phyloP scores from a whole-genome alignment of 2,329 filamentous ascomycete species.

The Fusarium brachygibbosum region DNA sequence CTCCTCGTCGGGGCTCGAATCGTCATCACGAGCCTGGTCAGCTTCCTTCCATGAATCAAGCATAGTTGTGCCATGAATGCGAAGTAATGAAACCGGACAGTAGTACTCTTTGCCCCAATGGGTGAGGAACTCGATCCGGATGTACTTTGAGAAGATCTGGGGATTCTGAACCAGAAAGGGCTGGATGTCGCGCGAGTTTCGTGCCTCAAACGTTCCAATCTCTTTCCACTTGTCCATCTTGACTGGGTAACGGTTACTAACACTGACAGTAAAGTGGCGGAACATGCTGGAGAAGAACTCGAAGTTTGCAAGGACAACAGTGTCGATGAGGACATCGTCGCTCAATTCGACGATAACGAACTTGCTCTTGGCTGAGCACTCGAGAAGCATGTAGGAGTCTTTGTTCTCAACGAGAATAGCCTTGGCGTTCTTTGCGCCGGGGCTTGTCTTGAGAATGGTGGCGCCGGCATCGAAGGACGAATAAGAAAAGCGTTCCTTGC shows the following conservation, averaged over 20 bases:
- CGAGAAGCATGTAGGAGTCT: slow-evolving; percentile 97
- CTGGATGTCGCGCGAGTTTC: slow-evolving; percentile 93
- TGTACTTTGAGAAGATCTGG: slow-evolving; percentile 93
- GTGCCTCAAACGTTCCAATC: slow-evolving; percentile 88
- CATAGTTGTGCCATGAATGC: slow-evolving; percentile 96
- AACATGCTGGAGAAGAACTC: slow-evolving; percentile 99
- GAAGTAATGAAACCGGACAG: slow-evolving; percentile 89
- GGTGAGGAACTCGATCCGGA: slow-evolving; percentile 90
- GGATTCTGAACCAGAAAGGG: slow-evolving; percentile 95
- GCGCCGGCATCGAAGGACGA: slow-evolving; percentile 97
- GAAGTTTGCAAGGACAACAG: slow-evolving; percentile 96
- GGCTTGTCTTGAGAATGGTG: slow-evolving; percentile 90
- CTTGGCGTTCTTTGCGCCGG: slow-evolving; percentile 87
- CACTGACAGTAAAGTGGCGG: slow-evolving; percentile 88
- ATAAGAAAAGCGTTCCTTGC: slow-evolving; percentile 97
- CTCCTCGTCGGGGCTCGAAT: slow-evolving; percentile 58
- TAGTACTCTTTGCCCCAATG: slow-evolving; percentile 98
- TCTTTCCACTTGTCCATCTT: slow-evolving; percentile 94
- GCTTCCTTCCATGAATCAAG: slow-evolving; percentile 92
- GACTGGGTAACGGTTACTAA: slow-evolving; percentile 93
- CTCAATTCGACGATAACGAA: slow-evolving; percentile 95
- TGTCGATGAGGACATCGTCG: slow-evolving; percentile 88
- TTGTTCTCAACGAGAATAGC: slow-evolving; percentile 96
- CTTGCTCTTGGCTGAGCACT: slow-evolving; percentile 88
- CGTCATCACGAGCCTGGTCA: slow-evolving; percentile 76